Conservation (phyloP, 2,329 filamentous ascomycete genomes). For the Aphanoascus verrucosus region DNA sequence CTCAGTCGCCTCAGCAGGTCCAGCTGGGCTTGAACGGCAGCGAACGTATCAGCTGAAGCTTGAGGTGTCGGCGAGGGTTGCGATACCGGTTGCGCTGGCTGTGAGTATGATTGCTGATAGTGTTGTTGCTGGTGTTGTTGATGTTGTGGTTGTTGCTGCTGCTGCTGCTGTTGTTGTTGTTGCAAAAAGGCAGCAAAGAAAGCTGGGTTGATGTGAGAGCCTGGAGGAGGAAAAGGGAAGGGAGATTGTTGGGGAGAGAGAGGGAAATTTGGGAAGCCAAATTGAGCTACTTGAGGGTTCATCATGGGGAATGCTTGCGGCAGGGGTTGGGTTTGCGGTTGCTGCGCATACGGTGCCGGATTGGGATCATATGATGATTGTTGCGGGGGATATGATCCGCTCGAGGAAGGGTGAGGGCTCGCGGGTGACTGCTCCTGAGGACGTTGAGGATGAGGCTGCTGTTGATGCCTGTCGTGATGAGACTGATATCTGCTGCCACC, state of each 20-base stretch:
- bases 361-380: slow-evolving; percentile 23
- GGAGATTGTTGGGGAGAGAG: slow-evolving; percentile 34
- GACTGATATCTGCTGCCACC: background rate
- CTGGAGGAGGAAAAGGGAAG: slow-evolving; percentile 30
- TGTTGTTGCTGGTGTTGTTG: slow-evolving; percentile 28
- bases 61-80: slow-evolving; percentile 12
- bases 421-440: background rate
- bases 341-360: slow-evolving; percentile 21
- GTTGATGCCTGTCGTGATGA: background rate
- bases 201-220: slow-evolving; percentile 48
- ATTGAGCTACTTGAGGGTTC: slow-evolving; percentile 24
- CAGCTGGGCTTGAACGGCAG: slow-evolving; percentile 34
- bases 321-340: slow-evolving; percentile 21
- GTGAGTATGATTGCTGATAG: slow-evolving; percentile 22
- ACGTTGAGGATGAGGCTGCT: background rate
- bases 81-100: slow-evolving; percentile 14
- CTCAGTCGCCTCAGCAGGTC: slow-evolving; percentile 32
- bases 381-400: slow-evolving; percentile 21
- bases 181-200: slow-evolving; percentile 43
- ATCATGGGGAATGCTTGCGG: slow-evolving; percentile 16
- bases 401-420: slow-evolving; percentile 13
- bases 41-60: slow-evolving; percentile 28
- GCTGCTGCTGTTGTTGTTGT: slow-evolving; percentile 28
- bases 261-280: slow-evolving; percentile 27
- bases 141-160: slow-evolving; percentile 18